A percentile compares a stretch with the other conserved stretches of the same genome.
Evolutionary conservation across 1,284 basidiomycete species (phyloP).

Genomic region (Sanghuangporus sanghuang): DNA sequence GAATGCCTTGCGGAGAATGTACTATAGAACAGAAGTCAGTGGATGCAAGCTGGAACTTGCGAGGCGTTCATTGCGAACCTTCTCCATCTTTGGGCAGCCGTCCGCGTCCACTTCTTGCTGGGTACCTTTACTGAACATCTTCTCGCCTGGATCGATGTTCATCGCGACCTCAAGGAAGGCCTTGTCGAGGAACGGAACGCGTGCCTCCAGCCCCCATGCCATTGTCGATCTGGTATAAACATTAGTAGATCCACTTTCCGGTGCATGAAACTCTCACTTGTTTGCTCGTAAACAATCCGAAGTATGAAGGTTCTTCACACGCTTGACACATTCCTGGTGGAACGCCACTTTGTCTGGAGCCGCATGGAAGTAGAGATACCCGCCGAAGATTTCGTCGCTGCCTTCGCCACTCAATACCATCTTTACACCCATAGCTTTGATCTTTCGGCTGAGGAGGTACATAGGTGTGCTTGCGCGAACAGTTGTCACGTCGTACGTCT

Average conservation of each 20-base stretch:
- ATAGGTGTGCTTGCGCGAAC: slow-evolving; percentile 97
- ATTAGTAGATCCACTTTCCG: neutral
- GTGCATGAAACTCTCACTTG: slow-evolving; percentile 52
- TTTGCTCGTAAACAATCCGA: slow-evolving; percentile 98
- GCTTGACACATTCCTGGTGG: slow-evolving; percentile 93
- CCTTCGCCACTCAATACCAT: slow-evolving; percentile 99
- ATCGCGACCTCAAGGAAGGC: slow-evolving; percentile 92
- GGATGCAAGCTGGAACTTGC: neutral
- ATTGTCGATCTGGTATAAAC: slow-evolving; percentile 75
- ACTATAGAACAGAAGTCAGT: slow-evolving; percentile 43
- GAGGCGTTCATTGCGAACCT: slow-evolving; percentile 42
- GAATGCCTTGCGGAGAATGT: slow-evolving; percentile 97
- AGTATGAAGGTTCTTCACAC: slow-evolving; percentile 98
- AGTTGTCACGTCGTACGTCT: slow-evolving; percentile 99
- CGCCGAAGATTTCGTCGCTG: slow-evolving; percentile 96
- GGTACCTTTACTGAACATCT: slow-evolving; percentile 86
- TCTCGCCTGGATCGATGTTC: slow-evolving; percentile 85
- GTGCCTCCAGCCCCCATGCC: slow-evolving; percentile 99
- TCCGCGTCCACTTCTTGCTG: slow-evolving; percentile 78
- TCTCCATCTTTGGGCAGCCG: slow-evolving; percentile 90
- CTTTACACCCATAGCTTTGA: slow-evolving; percentile 99
- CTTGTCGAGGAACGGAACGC: slow-evolving; percentile 99
- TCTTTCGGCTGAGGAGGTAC: slow-evolving; percentile 96
- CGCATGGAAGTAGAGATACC: slow-evolving; percentile 99
- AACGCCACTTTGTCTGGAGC: slow-evolving; percentile 88